Conservation (phyloP, 495 filamentous ascomycete species). For the Penicillium lividum region DNA sequence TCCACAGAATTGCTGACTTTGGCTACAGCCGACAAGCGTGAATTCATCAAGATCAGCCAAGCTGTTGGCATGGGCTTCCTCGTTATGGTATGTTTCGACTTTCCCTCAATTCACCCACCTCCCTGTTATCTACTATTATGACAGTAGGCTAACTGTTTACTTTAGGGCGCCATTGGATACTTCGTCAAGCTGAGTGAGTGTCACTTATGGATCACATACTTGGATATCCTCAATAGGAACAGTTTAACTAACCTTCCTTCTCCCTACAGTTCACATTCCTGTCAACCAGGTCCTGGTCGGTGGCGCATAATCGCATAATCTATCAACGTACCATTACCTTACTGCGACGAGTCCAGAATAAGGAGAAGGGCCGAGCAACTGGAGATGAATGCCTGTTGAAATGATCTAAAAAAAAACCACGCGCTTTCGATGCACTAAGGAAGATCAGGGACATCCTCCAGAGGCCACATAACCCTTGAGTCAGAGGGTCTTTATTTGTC, state of each 20-base stretch:
- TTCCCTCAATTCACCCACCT: not conserved
- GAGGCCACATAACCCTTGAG: not conserved
- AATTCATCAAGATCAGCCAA: constrained; percentile 94
- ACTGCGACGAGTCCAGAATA: not conserved
- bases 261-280: constrained; percentile 68
- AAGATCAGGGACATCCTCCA: constrained; percentile 6
- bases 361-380: not conserved
- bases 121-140: not conserved
- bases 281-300: constrained; percentile 83
- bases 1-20: constrained; percentile 19
- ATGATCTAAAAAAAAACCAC: not conserved
- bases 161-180: constrained; percentile 69
- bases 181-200: constrained; percentile 87
- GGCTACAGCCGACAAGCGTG: constrained; percentile 67
- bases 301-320: constrained; percentile 50
- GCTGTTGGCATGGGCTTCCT: constrained; percentile 92
- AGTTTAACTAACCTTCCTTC: not conserved
- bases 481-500: constrained; percentile 12
- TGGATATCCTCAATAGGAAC: not conserved
- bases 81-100: constrained; percentile 63
- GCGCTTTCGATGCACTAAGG: constrained; percentile 3
- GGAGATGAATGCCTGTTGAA: not conserved
- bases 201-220: constrained; percentile 2
- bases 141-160: not conserved
- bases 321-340: not conserved